Base-by-base conservation (phyloP, 2,329 filamentous ascomycete genomes). In the Epicoccum sorghinum region DNA sequence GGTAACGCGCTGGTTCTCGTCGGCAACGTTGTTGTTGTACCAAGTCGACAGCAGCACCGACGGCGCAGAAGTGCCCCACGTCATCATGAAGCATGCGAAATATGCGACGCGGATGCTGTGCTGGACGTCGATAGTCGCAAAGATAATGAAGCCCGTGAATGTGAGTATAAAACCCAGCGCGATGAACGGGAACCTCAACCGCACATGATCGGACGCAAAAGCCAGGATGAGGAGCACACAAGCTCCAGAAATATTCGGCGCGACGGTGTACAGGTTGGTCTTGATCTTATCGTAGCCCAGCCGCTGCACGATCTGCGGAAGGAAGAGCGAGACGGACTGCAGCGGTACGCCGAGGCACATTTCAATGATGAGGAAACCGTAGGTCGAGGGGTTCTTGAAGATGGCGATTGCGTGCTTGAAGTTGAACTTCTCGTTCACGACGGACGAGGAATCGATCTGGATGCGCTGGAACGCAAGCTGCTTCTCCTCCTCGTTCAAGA, bases 1-100 rank as follows among this genome's bases (percentile, higher is more conserved):
- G 0, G 87, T 80, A 5, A 91, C 81, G 41, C 89, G 86, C 33
- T 86, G 84, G 52, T 87, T 87, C 73, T 93, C 90, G 65, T 93
- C 83, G 1, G 89, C 89, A 51, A 91, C 83, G 69, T 93, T 93
- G 78, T 93, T 93, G 76, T 90, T 93, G 76, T 91, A 92, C 87
- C 86, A 88, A 52, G 85, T 79, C 61, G 86, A 77, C 13, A 87
- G 78, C 10, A 93, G 78, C 7, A 92, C 89, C 0, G 85, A 89
- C 0, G 90, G 89, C 0, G 89, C 89, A 1, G 86, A 87, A 0
- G 88, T 91, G 13, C 89, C 89, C 86, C 88, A 91, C 9, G 86
- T 89, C 88, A 92, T 91, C 87, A 92, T 89, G 72, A 92, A 93
- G 49, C 83, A 86, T 4, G 89, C 88, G 60, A 86, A 91, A 67